Conservation (phyloP, 345 rosid genomes). For the Gossypium thurberi region DNA sequence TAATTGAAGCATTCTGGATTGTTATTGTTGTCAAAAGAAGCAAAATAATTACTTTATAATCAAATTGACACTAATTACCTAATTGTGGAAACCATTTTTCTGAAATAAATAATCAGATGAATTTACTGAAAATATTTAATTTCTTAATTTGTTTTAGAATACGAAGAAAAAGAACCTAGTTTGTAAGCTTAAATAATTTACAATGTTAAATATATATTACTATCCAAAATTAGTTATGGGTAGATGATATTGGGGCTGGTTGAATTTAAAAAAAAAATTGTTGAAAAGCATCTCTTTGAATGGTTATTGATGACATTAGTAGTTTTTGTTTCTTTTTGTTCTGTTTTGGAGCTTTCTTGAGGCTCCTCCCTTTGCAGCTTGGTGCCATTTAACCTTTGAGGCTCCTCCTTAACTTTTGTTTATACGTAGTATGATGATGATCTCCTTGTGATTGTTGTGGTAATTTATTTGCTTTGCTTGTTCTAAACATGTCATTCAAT, state of each 20-base stretch:
- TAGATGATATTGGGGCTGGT: background rate
- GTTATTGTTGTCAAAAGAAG: background rate
- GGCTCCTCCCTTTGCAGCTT: background rate
- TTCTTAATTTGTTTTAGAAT: background rate
- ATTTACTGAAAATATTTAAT: background rate
- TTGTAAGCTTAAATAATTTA: background rate
- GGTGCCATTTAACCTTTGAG: background rate
- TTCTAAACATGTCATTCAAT: background rate
- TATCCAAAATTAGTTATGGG: background rate
- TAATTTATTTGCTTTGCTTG: background rate
- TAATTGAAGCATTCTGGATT: background rate
- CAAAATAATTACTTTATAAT: background rate
- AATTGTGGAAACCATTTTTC: too few relatives aligned
- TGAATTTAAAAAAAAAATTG: background rate
- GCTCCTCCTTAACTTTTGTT: background rate
- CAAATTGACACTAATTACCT: background rate
- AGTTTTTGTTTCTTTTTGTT: background rate
- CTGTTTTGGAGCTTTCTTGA: constrained; percentile 1
- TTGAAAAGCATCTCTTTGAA: background rate
- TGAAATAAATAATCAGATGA: background rate
- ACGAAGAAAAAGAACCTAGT: background rate
- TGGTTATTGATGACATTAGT: background rate
- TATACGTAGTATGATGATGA: too few relatives aligned
- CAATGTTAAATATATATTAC: background rate
- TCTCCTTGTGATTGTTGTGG: background rate